Evolutionary conservation across 2,329 filamentous ascomycete genomes (phyloP), one percentile per base, ranked within the genome.

Genomic region (Leptographium wingfieldii): DNA sequence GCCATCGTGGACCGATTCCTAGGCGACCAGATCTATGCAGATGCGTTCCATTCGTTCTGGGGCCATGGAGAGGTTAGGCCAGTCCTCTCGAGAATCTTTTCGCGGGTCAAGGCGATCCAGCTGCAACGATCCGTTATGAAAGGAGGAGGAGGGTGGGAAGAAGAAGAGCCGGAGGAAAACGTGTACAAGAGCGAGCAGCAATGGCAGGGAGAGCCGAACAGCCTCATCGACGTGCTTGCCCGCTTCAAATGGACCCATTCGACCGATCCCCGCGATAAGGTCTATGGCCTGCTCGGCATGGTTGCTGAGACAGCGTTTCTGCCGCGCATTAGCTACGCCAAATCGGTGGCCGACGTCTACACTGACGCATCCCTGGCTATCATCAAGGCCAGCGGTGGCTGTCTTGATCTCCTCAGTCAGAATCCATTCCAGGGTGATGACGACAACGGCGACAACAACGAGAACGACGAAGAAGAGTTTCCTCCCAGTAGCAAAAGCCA

Each of bases 181-280:
- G 11, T 10, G 16, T 4, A 14, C 29, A 19, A 29, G 22, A 1
- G 2, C n/a, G 25, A 27, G 19, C 12, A 27, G 9, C 10, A 51
- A 16, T 27, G 43, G 43, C 43, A n/a, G 7, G 43, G 43, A 9
- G 43, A 46, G 12, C 40, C 49, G 33, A 57, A 57, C 53, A 62
- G 56, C 53, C 57, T 63, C 49, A 52, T 57, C 31, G 55, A 64
- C 49, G 58, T 60, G 5, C 52, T 63, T 16, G 56, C 60, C 25
- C 59, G 58, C 40, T 60, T 62, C 59, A 57, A 59, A 33, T 58
- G 52, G 49, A 53, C 16, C 5, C 54, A 29, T 12, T 54, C 59
- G 2, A 59, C 61, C 16, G 62, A 63, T n/a, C 60, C 62, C 4
- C 53, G 60, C n/a, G 62, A 63, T 48, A 62, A 61, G 57, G 56